These are phyloP conservation scores for Arabidopsis thaliana DNA, from an alignment of 345 rosid species.

Conservation along the genomic window TAIR10.1 NC_003070.9:21036001-21036500, in stretches of 20 bases:
- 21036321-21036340: slow-evolving; percentile 1
- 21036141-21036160: slow-evolving; percentile 73
- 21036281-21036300: slow-evolving; percentile 45
- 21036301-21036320: slow-evolving; percentile 36
- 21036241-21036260: slow-evolving; percentile 41
- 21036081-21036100: too few species aligned
- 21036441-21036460: not conserved
- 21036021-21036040: slow-evolving; percentile 66
- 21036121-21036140: slow-evolving; percentile 67
- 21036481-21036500: slow-evolving; percentile 39
- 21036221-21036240: slow-evolving; percentile 68
- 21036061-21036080: too few species aligned
- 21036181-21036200: slow-evolving; percentile 60
- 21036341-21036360: slow-evolving; percentile 18
- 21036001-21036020: slow-evolving; percentile 75
- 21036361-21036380: slow-evolving; percentile 37
- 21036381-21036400: slow-evolving; percentile 1
- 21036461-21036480: slow-evolving; percentile 46
- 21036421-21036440: slow-evolving; percentile 5
- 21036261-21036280: slow-evolving; percentile 39
- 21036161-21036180: slow-evolving; percentile 61
- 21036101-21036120: slow-evolving; percentile 42
- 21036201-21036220: slow-evolving; percentile 70
- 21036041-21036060: not conserved
- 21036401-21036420: slow-evolving; percentile 40